Evolutionary conservation across 768 basidiomycete genomes (phyloP).

Genomic region (Rhizopogon vinicolor): DNA sequence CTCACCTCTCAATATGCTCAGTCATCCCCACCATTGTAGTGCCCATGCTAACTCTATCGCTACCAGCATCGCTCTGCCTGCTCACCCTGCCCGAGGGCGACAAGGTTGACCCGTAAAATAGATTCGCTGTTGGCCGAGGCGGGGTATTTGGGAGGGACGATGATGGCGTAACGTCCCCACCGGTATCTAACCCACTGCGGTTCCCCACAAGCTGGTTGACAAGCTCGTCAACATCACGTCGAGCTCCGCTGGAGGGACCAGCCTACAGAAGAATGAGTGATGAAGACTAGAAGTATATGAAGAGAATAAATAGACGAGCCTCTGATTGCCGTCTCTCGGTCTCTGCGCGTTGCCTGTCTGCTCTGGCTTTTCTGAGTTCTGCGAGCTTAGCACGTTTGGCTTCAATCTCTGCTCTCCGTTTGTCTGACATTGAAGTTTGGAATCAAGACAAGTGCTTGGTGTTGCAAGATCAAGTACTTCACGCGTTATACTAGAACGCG

Average conservation of each 20-base stretch:
- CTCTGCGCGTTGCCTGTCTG: conserved; percentile 58
- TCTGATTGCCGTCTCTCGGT: conserved; percentile 31
- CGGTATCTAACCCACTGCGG: conserved; percentile 48
- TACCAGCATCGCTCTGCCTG: conserved; percentile 63
- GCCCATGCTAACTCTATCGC: conserved; percentile 40
- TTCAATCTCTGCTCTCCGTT: conserved; percentile 83
- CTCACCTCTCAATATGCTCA: conserved; percentile 69
- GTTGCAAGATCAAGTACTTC: neutral
- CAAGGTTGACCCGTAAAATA: conserved; percentile 32
- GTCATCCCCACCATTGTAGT: conserved; percentile 47
- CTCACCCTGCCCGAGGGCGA: conserved; percentile 60
- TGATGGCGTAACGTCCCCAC: conserved; percentile 58
- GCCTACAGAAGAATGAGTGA: conserved; percentile 21
- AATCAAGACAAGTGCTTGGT: neutral
- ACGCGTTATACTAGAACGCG: neutral
- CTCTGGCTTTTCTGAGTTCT: conserved; percentile 75
- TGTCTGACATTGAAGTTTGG: conserved; percentile 45
- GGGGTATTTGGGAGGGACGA: conserved; percentile 75
- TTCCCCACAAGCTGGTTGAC: conserved; percentile 54
- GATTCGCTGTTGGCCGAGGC: conserved; percentile 32
- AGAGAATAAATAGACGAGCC: conserved; percentile 10
- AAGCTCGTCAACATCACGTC: conserved; percentile 66
- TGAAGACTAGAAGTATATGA: conserved; percentile 1
- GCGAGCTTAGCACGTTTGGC: conserved; percentile 86
- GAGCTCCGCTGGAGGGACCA: conserved; percentile 37